Conservation (phyloP, 495 filamentous ascomycete species). For the Hypoxylon fuscum region DNA sequence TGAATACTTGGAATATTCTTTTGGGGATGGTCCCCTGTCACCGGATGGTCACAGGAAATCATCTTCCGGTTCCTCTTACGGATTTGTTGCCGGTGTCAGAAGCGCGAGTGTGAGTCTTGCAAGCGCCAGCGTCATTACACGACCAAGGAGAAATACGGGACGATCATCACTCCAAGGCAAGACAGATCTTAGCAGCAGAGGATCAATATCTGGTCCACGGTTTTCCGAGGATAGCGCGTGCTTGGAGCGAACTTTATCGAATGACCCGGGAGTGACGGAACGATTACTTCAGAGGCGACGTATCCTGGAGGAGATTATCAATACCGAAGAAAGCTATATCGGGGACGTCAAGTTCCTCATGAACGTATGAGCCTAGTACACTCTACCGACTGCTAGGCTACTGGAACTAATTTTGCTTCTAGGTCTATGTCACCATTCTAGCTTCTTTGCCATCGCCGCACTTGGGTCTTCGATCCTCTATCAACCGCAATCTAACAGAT, state of each 20-base stretch:
- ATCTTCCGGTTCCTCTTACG: constrained; percentile 76
- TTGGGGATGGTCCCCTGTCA: constrained; percentile 40
- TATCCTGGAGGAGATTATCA: constrained; percentile 83
- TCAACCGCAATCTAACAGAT: constrained; percentile 72
- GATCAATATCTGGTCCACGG: constrained; percentile 66
- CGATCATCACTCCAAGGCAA: constrained; percentile 64
- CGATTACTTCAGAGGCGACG: constrained; percentile 77
- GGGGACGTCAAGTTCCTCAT: constrained; percentile 84
- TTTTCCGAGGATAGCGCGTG: constrained; percentile 73
- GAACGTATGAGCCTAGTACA: constrained; percentile 65
- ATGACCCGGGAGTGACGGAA: constrained; percentile 75
- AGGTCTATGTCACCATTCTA: constrained; percentile 75
- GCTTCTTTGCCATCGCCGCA: constrained; percentile 67
- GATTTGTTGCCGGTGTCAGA: constrained; percentile 76
- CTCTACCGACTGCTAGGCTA: not conserved
- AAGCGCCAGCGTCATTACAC: constrained; percentile 70
- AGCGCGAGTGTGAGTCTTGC: constrained; percentile 78
- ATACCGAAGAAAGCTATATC: constrained; percentile 88
- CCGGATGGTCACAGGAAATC: constrained; percentile 61
- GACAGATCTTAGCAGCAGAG: constrained; percentile 68
- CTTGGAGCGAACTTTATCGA: constrained; percentile 58
- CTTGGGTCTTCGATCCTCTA: constrained; percentile 63
- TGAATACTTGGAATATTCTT: constrained; percentile 51
- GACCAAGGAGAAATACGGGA: constrained; percentile 63
- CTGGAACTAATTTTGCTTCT: constrained; percentile 20